These are phyloP conservation scores for Neurospora tetrasperma DNA, from an alignment of 495 filamentous ascomycete genomes.

Conservation along the genomic window DNA sequence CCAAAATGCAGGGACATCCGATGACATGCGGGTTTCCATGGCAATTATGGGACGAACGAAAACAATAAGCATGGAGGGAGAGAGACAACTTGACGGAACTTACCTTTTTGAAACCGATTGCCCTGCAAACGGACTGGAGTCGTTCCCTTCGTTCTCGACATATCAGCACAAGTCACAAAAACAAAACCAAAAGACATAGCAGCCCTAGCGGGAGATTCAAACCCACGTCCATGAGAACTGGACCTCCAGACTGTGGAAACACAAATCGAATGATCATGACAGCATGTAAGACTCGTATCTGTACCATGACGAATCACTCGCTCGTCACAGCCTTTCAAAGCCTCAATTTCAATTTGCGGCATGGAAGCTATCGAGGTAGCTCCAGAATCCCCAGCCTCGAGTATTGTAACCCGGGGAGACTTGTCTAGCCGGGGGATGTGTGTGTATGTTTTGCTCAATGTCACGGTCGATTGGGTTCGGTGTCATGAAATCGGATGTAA, in stretches of 20 bases:
- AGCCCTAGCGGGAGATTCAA: not conserved
- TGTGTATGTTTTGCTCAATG: not conserved
- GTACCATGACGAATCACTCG: slow-evolving; percentile 69
- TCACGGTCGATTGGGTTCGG: not conserved
- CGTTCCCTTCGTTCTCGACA: not conserved
- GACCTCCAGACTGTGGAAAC: not conserved
- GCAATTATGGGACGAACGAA: not conserved
- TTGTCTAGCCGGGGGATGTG: slow-evolving; percentile 34
- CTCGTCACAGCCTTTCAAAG: slow-evolving; percentile 81
- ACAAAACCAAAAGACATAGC: not conserved
- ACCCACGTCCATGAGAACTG: not conserved
- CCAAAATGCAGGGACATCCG: not conserved
- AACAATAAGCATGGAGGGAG: not conserved
- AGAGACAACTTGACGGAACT: not conserved
- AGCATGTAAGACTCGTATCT: slow-evolving; percentile 79
- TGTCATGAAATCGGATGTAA: not conserved
- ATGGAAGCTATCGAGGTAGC: slow-evolving; percentile 43
- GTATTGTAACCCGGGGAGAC: slow-evolving; percentile 36
- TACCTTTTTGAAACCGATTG: not conserved
- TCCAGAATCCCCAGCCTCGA: slow-evolving; percentile 41
- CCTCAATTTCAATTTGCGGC: slow-evolving; percentile 49
- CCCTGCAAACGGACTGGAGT: not conserved
- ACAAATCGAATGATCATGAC: not conserved
- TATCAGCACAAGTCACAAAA: not conserved
- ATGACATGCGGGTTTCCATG: not conserved